Evolutionary conservation across 768 basidiomycete species (phyloP).

Genomic region (Daedaleopsis nitida): DNA sequence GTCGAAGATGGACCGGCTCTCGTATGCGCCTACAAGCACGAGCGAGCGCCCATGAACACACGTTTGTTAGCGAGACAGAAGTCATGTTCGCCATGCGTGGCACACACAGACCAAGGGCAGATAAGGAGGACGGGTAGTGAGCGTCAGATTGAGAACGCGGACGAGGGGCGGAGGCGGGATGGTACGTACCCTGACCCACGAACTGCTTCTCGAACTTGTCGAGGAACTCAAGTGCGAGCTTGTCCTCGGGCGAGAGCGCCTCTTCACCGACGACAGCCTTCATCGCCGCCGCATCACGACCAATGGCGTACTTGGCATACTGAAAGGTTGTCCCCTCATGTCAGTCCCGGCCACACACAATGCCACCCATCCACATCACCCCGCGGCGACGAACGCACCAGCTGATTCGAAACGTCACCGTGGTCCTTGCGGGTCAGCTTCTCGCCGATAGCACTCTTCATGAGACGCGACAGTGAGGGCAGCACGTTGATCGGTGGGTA

Average conservation of each 20-base stretch:
- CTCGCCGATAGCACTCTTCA: slow-evolving; percentile 99
- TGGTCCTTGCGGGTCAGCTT: slow-evolving; percentile 97
- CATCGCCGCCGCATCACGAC: slow-evolving; percentile 96
- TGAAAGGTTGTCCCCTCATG: slow-evolving; percentile 32
- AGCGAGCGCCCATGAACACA: slow-evolving; percentile 1
- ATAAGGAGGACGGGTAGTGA: background rate
- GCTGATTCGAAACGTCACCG: slow-evolving; percentile 98
- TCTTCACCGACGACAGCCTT: slow-evolving; percentile 99
- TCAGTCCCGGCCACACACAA: slow-evolving; percentile 14
- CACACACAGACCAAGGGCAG: background rate
- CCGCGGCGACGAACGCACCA: slow-evolving; percentile 54
- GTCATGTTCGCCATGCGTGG: background rate
- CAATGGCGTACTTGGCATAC: slow-evolving; percentile 99
- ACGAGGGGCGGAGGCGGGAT: background rate
- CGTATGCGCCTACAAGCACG: slow-evolving; percentile 71
- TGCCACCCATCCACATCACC: background rate
- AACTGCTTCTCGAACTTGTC: slow-evolving; percentile 98
- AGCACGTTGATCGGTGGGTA: slow-evolving; percentile 99
- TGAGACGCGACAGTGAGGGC: slow-evolving; percentile 96
- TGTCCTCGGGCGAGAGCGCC: slow-evolving; percentile 92
- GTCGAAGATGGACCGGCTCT: slow-evolving; percentile 95
- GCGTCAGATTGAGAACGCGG: slow-evolving; percentile 17
- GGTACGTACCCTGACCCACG: slow-evolving; percentile 84
- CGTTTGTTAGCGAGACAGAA: background rate
- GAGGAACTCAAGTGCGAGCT: slow-evolving; percentile 94